phyloP scores from a whole-genome alignment of 306 rosid genomes.

The Gynostemma pentaphyllum region DNA sequence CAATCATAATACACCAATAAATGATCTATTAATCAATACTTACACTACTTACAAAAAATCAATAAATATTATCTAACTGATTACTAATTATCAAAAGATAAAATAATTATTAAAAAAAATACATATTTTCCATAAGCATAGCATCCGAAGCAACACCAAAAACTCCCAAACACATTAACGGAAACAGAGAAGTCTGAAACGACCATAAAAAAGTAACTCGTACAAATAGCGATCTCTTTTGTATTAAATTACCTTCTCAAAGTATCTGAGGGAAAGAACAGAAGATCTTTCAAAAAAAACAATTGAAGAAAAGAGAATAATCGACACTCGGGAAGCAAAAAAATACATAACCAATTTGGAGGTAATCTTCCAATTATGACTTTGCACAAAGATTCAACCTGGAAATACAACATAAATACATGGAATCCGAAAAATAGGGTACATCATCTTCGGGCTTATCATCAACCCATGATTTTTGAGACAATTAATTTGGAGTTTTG shows the following conservation, averaged over 20 bases:
- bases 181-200: too few relatives aligned
- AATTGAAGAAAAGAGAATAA: not conserved
- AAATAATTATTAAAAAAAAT: too few relatives aligned
- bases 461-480: not conserved
- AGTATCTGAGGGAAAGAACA: not conserved
- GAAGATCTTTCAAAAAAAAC: not conserved
- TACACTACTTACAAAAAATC: too few relatives aligned
- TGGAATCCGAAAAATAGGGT: conserved; percentile 2
- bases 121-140: too few relatives aligned
- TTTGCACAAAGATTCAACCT: conserved; percentile 1
- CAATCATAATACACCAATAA: too few relatives aligned
- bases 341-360: not conserved
- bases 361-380: conserved; percentile 3
- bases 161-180: too few relatives aligned
- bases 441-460: conserved; percentile 2
- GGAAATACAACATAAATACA: conserved; percentile 6
- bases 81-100: too few relatives aligned
- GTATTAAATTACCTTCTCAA: not conserved
- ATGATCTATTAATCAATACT: too few relatives aligned
- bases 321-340: not conserved
- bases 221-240: too few relatives aligned
- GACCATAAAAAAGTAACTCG: too few relatives aligned
- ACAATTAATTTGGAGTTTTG: not conserved
- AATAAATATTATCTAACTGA: too few relatives aligned
- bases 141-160: too few relatives aligned